phyloP scores from a whole-genome alignment of 805 yeast genomes.

The Cyberlindnera mycetangii region DNA sequence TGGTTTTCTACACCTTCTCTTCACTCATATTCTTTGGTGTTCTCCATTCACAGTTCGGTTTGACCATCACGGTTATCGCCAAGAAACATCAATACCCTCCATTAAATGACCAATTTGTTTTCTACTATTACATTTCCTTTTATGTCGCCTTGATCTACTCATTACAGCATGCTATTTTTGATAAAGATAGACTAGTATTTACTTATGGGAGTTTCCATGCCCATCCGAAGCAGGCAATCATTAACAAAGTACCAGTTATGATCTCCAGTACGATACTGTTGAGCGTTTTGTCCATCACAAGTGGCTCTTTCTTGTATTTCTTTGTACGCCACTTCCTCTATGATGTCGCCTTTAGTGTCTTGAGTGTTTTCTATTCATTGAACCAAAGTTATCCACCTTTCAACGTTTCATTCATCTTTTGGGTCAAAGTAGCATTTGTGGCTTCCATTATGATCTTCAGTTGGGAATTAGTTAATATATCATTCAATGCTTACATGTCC shows the following conservation, averaged over 20 bases:
- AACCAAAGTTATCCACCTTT: conserved; percentile 41
- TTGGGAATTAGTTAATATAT: conserved; percentile 57
- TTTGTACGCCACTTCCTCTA: conserved; percentile 43
- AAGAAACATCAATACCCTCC: conserved; percentile 40
- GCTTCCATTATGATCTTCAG: conserved; percentile 36
- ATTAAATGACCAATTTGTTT: conserved; percentile 43
- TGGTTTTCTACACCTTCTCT: conserved; percentile 23
- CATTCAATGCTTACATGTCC: conserved; percentile 63
- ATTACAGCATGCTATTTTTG: conserved; percentile 48
- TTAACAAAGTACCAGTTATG: conserved; percentile 29
- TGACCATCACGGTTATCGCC: conserved; percentile 30
- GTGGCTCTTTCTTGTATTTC: conserved; percentile 39
- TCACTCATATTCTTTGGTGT: conserved; percentile 25
- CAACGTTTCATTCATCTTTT: conserved; percentile 32
- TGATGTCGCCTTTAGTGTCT: conserved; percentile 32
- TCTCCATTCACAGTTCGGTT: conserved; percentile 23
- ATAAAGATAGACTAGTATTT: conserved; percentile 53
- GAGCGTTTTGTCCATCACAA: conserved; percentile 28
- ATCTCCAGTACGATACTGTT: conserved; percentile 39
- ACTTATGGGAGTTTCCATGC: conserved; percentile 36
- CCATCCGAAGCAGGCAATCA: conserved; percentile 35
- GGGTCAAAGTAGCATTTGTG: conserved; percentile 31
- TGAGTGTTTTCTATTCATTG: conserved; percentile 34
- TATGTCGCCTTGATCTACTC: conserved; percentile 45
- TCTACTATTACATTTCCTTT: conserved; percentile 45